These are phyloP conservation scores for Hagleromyces aurorensis DNA, from an alignment of 805 yeast species.

Conservation along the genomic window DNA sequence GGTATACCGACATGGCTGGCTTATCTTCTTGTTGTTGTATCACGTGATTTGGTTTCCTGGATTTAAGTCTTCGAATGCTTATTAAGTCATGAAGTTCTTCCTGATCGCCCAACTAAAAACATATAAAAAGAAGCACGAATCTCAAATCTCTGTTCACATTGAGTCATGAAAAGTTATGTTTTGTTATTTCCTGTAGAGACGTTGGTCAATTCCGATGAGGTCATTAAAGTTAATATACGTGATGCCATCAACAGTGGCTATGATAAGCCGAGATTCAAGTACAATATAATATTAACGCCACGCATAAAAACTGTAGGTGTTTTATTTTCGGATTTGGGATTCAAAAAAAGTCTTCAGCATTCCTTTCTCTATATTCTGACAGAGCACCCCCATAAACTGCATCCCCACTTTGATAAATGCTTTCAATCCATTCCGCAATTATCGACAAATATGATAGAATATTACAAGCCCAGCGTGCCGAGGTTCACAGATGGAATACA, in stretches of 20 bases:
- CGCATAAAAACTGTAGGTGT: conserved; percentile 32
- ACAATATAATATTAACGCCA: conserved; percentile 34
- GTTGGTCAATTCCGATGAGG: conserved; percentile 1
- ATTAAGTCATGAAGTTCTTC: too few relatives aligned
- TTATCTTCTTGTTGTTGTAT: too few relatives aligned
- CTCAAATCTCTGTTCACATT: too few relatives aligned
- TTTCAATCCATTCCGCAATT: conserved; percentile 2
- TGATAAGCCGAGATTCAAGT: conserved; percentile 39
- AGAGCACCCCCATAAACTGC: conserved; percentile 7
- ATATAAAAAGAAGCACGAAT: too few relatives aligned
- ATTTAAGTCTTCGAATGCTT: too few relatives aligned
- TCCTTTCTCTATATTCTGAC: conserved; percentile 23
- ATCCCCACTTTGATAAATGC: not conserved
- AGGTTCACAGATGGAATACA: conserved; percentile 15
- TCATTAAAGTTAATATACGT: conserved; percentile 11
- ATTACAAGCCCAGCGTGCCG: conserved; percentile 3
- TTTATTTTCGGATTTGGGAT: conserved; percentile 23
- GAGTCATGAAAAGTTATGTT: too few relatives aligned
- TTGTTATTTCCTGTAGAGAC: conserved; percentile 3
- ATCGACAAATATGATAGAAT: conserved; percentile 8
- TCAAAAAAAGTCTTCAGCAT: conserved; percentile 15
- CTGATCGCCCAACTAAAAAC: too few relatives aligned
- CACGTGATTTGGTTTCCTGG: too few relatives aligned
- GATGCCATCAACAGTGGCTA: conserved; percentile 44
- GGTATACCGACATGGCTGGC: too few relatives aligned